phyloP scores from a whole-genome alignment of 139 green algal species.

The Choricystis sp. region DNA sequence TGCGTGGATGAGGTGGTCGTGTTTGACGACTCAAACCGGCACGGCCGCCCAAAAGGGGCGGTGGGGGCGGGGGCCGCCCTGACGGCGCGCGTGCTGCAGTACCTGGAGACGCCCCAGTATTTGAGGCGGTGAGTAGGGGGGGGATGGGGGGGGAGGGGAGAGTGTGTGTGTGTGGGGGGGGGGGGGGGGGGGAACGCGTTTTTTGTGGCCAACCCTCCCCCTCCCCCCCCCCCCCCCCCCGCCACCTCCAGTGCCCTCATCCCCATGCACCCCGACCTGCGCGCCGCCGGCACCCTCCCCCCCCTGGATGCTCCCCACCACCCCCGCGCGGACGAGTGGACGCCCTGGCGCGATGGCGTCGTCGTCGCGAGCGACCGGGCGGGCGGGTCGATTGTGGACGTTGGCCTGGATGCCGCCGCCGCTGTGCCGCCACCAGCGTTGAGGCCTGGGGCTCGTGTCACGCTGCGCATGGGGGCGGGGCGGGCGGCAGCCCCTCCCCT shows the following conservation, averaged over 20 bases:
- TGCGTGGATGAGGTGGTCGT: constrained; percentile 70
- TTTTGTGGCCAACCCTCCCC: not conserved
- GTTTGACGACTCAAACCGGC: constrained; percentile 32
- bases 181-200: constrained; percentile 15
- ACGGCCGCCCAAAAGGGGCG: constrained; percentile 4
- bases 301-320: constrained; percentile 77
- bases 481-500: not conserved
- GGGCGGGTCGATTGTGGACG: constrained; percentile 39
- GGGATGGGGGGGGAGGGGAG: too few relatives aligned
- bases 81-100: constrained; percentile 62
- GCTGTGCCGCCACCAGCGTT: constrained; percentile 4
- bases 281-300: constrained; percentile 45
- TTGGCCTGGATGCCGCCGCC: constrained; percentile 55
- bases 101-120: constrained; percentile 77
- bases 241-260: constrained; percentile 28
- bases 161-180: too few relatives aligned
- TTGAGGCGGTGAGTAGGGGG: constrained; percentile 36
- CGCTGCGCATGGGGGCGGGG: not conserved
- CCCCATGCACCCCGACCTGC: constrained; percentile 44
- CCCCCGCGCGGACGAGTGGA: constrained; percentile 59
- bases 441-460: not conserved
- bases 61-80: constrained; percentile 37
- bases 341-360: constrained; percentile 64
- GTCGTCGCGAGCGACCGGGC: constrained; percentile 25
- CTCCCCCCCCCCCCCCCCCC: not conserved